These are phyloP conservation scores for Backusella australiensis DNA, from an alignment of 192 early-diverging fungal genomes.

Conservation along the genomic window DNA sequence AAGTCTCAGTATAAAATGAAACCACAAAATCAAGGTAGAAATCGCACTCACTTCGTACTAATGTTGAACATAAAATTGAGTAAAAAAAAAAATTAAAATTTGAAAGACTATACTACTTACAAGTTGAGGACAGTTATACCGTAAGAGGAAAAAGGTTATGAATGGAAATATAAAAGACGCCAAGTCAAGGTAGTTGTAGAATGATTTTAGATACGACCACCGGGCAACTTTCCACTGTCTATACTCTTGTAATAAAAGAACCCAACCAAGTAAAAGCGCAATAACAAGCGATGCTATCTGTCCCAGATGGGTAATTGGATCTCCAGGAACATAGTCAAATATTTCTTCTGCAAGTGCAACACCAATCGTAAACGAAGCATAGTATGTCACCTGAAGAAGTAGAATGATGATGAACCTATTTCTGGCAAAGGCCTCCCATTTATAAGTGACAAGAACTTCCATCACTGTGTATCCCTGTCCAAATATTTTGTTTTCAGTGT, in stretches of 20 bases:
- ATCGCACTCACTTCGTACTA: not conserved
- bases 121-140: not conserved
- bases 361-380: not conserved
- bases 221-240: not conserved
- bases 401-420: not conserved
- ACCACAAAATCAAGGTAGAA: slow-evolving; percentile 7
- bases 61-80: not conserved
- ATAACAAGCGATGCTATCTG: not conserved
- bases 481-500: slow-evolving; percentile 6
- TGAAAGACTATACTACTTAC: not conserved
- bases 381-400: slow-evolving; percentile 1
- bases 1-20: slow-evolving; percentile 10
- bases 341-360: slow-evolving; percentile 4
- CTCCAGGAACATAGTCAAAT: not conserved
- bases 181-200: not conserved
- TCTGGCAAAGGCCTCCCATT: slow-evolving; percentile 12
- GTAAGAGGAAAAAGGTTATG: not conserved
- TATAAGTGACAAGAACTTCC: slow-evolving; percentile 8
- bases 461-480: slow-evolving; percentile 11
- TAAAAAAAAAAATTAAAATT: not conserved
- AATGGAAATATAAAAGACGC: slow-evolving; percentile 1
- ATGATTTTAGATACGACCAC: not conserved
- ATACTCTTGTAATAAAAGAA: not conserved
- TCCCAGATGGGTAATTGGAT: not conserved
- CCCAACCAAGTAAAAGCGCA: not conserved